Conservation (phyloP, 768 basidiomycete species). For the Mycena latifolia region DNA sequence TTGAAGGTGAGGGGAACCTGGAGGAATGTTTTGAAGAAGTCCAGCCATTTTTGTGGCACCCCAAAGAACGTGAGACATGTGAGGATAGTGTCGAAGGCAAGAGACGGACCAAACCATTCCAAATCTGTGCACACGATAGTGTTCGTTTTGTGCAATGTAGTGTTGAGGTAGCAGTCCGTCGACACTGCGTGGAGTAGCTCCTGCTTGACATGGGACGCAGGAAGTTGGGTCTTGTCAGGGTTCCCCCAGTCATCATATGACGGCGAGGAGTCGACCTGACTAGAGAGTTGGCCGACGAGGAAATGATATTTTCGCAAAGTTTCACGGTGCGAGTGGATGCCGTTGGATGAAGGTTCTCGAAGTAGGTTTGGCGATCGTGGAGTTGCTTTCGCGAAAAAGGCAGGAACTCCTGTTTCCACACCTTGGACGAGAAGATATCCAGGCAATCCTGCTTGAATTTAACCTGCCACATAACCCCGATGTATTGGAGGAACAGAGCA, state of each 20-base stretch:
- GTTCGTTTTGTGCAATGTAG: constrained; percentile 47
- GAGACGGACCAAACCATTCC: constrained; percentile 50
- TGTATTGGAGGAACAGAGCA: constrained; percentile 57
- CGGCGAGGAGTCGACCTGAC: constrained; percentile 20
- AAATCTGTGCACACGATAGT: constrained; percentile 56
- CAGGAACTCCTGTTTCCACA: constrained; percentile 47
- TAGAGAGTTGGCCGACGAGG: constrained; percentile 48
- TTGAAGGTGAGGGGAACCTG: too few species aligned
- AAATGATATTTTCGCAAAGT: constrained; percentile 42
- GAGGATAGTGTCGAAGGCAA: too few species aligned
- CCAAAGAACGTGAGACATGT: too few species aligned
- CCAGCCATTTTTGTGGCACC: too few species aligned
- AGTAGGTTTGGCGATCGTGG: constrained; percentile 34
- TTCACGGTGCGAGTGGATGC: constrained; percentile 45
- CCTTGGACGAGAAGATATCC: constrained; percentile 48
- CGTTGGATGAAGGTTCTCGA: constrained; percentile 35
- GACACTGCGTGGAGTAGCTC: constrained; percentile 55
- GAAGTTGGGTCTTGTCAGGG: constrained; percentile 29
- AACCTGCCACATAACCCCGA: constrained; percentile 58
- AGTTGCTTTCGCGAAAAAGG: constrained; percentile 32
- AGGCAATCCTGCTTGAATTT: constrained; percentile 48
- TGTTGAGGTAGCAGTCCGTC: constrained; percentile 56
- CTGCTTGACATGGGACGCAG: constrained; percentile 49
- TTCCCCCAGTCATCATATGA: constrained; percentile 44
- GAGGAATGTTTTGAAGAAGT: too few species aligned